phyloP scores from a whole-genome alignment of 2,329 filamentous ascomycete species.

The Penicillium fuscoglaucum region DNA sequence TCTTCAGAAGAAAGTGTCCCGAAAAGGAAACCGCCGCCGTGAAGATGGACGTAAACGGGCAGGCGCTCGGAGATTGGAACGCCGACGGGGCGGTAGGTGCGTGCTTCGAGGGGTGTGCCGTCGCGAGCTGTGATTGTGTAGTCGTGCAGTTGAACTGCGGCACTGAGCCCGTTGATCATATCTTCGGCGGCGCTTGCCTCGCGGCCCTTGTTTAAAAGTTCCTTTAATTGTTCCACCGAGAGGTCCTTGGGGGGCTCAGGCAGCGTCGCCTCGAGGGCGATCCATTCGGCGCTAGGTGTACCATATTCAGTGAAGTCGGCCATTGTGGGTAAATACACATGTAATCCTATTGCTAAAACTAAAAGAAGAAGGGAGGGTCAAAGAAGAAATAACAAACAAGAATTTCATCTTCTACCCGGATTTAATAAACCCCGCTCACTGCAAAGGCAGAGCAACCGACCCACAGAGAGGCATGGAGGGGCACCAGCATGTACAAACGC shows the following conservation, averaged over 20 bases:
- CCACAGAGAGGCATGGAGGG: background rate
- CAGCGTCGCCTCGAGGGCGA: conserved; percentile 40
- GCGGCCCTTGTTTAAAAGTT: conserved; percentile 33
- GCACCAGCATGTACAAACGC: background rate
- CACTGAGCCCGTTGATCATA: conserved; percentile 29
- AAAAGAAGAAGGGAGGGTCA: background rate
- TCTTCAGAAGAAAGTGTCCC: conserved; percentile 58
- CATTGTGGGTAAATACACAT: conserved; percentile 20
- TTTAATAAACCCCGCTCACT: background rate
- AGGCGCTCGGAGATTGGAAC: conserved; percentile 34
- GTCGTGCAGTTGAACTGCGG: conserved; percentile 40
- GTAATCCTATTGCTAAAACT: background rate
- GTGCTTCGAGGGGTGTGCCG: conserved; percentile 46
- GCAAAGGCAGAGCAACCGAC: background rate
- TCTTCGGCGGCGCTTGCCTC: conserved; percentile 35
- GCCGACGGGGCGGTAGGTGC: conserved; percentile 49
- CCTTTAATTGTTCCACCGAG: conserved; percentile 27
- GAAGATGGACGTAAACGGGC: conserved; percentile 55
- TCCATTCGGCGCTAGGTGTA: conserved; percentile 48
- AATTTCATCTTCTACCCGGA: background rate
- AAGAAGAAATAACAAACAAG: too few relatives aligned
- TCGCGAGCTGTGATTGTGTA: conserved; percentile 48
- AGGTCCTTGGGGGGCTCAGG: conserved; percentile 26
- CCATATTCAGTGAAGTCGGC: conserved; percentile 46
- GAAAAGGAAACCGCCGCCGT: conserved; percentile 60